Evolutionary conservation across 805 yeast genomes (phyloP).

Genomic region (Yarrowia bubula): DNA sequence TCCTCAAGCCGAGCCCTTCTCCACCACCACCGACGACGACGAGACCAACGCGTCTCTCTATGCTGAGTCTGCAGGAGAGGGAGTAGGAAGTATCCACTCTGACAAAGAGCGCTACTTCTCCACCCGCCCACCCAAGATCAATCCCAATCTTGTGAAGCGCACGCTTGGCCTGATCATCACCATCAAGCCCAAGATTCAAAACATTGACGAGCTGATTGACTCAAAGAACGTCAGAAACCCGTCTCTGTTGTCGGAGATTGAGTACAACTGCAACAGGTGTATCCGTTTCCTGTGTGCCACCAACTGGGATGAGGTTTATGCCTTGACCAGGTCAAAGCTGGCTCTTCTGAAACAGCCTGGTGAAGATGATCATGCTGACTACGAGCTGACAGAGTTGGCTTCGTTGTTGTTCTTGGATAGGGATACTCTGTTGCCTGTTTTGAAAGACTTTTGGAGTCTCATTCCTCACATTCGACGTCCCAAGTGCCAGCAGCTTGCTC

Average conservation of each 20-base stretch:
- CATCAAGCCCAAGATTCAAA: conserved; percentile 18
- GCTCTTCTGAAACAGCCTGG: not conserved
- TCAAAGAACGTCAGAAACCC: not conserved
- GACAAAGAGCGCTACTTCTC: conserved; percentile 15
- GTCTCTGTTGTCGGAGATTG: conserved; percentile 7
- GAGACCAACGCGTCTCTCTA: conserved; percentile 2
- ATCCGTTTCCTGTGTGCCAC: conserved; percentile 19
- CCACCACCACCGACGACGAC: not conserved
- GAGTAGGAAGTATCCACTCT: not conserved
- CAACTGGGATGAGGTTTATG: conserved; percentile 24
- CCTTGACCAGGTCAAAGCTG: not conserved
- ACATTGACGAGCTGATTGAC: conserved; percentile 2
- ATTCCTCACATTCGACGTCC: conserved; percentile 23
- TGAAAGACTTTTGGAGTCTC: conserved; percentile 17
- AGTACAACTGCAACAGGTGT: conserved; percentile 1
- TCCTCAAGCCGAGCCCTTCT: not conserved
- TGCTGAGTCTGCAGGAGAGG: not conserved
- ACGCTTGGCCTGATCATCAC: conserved; percentile 3
- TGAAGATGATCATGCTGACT: not conserved
- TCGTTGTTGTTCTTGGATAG: conserved; percentile 6
- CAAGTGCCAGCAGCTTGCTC: not conserved
- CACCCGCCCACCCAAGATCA: conserved; percentile 13
- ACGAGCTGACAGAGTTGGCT: not conserved
- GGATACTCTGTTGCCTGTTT: not conserved
- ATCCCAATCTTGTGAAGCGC: conserved; percentile 16